Evolutionary conservation across 2,329 filamentous ascomycete genomes (phyloP), one percentile per base, ranked within the genome.

Genomic region (Plectosphaerella sp.): DNA sequence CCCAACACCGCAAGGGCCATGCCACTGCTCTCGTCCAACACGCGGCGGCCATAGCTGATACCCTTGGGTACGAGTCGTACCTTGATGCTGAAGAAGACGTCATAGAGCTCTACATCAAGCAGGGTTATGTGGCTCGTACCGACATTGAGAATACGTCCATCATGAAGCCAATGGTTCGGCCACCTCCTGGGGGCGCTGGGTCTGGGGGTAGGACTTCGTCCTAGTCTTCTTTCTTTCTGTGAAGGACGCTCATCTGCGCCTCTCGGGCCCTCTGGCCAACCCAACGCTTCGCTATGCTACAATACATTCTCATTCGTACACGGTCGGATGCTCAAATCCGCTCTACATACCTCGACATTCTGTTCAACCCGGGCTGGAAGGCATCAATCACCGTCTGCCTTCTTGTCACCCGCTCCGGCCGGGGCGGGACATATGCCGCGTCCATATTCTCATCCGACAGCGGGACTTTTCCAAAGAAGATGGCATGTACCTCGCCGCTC

Each of bases 141-240:
- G 45, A 52, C 8, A 50, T 50, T 20, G 41, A 52, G 33, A 45
- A 42, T 15, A 54, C 52, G 15, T 59, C 57, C 3, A 16, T 16
- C 16, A 51, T 54, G 41, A 48, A 55, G 47, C 58, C 58, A 1
- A 59, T 61, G 59, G 35, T 59, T 43, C 51, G 55, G 11, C 54
- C 53, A 7, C 36, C 47, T 18, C 41, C 5, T 22, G 15, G n/a
- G 8, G 37, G 7, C 3, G 14, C 7, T 12, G 10, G 14, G n/a
- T 18, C 16, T 18, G 37, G 16, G 16, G 37, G 16, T 14, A 41
- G 37, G 15, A 41, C 14, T 8, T 15, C 37, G 10, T 7, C 37
- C 7, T 41, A 33, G 28, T 33, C 28, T 33, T 33, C 28, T 12
- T 33, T 33, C 3, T 33, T 7, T 33, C 28, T 12, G 2, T 33